Conservation (phyloP, 2,329 filamentous ascomycete species). For the Colletotrichum falcatum region DNA sequence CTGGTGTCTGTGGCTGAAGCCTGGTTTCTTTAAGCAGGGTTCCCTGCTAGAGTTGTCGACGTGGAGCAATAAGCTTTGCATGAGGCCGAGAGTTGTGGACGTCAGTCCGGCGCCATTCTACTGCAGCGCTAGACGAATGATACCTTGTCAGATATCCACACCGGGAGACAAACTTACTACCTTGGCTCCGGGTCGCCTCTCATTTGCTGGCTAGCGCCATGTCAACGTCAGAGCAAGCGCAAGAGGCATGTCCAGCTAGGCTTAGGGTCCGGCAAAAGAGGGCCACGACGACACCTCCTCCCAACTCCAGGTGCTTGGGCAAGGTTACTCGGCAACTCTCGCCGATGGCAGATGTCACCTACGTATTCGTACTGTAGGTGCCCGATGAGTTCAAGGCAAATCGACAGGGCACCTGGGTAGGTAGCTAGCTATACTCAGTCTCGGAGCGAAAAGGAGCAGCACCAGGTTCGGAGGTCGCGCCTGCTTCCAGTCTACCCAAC, state of each 20-base stretch:
- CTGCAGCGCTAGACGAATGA: conserved; percentile 12
- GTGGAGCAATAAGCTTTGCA: conserved; percentile 14
- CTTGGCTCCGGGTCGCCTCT: conserved; percentile 10
- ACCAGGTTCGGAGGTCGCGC: conserved; percentile 2
- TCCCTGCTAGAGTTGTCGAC: background rate
- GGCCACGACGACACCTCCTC: conserved; percentile 8
- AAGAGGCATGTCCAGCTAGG: conserved; percentile 2
- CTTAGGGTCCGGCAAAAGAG: background rate
- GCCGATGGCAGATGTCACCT: conserved; percentile 3
- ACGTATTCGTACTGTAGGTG: no score
- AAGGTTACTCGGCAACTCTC: background rate
- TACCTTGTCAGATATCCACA: conserved; percentile 10
- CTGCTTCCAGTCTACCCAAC: background rate
- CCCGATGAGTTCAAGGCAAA: conserved; percentile 5
- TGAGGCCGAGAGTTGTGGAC: conserved; percentile 4
- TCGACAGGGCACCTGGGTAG: background rate
- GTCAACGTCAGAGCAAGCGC: conserved; percentile 18
- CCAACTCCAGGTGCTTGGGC: background rate
- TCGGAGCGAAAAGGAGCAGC: background rate
- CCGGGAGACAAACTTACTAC: background rate
- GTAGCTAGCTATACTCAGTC: background rate
- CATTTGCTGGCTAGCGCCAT: conserved; percentile 22
- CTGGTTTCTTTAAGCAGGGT: background rate
- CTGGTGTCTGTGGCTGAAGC: conserved; percentile 13
- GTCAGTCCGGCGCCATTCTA: conserved; percentile 16